Conservation (phyloP, 2,329 filamentous ascomycete genomes). For the Plenodomus tracheiphilus region DNA sequence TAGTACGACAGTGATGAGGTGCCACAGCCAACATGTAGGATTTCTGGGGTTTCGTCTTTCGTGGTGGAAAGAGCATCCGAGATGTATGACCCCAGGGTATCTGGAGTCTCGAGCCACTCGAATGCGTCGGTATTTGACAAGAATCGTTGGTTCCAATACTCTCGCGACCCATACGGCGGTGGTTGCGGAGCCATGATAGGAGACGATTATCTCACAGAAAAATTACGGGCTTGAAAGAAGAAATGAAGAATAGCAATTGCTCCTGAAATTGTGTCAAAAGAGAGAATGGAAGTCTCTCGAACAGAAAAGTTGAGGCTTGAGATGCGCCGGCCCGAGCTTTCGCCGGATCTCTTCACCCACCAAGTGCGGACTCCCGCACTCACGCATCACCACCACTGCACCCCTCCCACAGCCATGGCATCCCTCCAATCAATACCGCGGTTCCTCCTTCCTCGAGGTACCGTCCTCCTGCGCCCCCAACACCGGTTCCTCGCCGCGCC, state of each 20-base stretch:
- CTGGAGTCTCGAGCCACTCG: constrained; percentile 44
- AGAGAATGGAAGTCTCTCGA: not conserved
- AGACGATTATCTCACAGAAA: too few relatives aligned
- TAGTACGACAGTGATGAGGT: constrained; percentile 44
- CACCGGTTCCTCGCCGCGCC: constrained; percentile 18
- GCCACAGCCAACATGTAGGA: constrained; percentile 47
- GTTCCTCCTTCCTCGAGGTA: constrained; percentile 36
- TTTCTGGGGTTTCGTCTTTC: constrained; percentile 17
- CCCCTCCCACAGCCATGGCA: constrained; percentile 31
- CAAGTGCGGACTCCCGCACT: constrained; percentile 22
- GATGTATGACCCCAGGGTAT: constrained; percentile 34
- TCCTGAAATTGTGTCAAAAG: too few relatives aligned
- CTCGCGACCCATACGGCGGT: constrained; percentile 39
- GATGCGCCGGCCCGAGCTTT: constrained; percentile 21
- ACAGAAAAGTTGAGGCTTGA: not conserved
- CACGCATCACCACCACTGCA: constrained; percentile 12
- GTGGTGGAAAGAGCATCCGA: constrained; percentile 21
- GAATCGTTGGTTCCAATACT: constrained; percentile 47
- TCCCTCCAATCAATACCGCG: constrained; percentile 40
- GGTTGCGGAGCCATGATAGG: constrained; percentile 6
- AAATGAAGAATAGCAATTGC: too few relatives aligned
- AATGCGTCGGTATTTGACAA: constrained; percentile 38
- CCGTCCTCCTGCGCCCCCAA: constrained; percentile 27
- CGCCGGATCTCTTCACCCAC: not conserved
- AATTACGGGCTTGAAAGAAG: not conserved